A percentile compares a stretch with the other conserved stretches of the same genome.
These are phyloP conservation scores for Lactifluus pinguis DNA, from an alignment of 768 basidiomycete genomes.

Conservation along the genomic window DNA sequence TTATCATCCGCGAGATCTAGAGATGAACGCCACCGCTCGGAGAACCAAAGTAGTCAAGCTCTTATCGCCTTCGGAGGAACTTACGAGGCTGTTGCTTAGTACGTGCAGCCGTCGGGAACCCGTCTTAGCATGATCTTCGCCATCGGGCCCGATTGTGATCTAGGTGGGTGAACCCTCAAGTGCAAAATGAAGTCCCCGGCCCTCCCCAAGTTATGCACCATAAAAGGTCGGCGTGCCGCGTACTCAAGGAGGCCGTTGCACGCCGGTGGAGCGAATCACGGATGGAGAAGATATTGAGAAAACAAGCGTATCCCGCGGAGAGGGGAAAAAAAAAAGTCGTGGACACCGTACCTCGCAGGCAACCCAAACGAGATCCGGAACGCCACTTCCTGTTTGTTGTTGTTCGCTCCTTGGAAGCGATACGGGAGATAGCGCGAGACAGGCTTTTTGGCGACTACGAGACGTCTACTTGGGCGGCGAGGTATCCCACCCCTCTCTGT, in stretches of 20 bases:
- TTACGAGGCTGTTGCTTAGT: constrained; percentile 17
- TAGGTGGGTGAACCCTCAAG: background rate
- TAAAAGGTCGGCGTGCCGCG: background rate
- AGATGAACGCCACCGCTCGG: constrained; percentile 14
- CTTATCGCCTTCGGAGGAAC: constrained; percentile 16
- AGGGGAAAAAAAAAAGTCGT: background rate
- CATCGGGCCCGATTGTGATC: constrained; percentile 4
- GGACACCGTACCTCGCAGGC: background rate
- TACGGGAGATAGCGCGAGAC: background rate
- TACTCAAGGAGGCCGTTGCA: background rate
- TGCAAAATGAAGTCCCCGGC: background rate
- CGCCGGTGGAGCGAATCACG: constrained; percentile 1
- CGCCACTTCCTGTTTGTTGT: background rate
- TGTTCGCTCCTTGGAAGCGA: background rate
- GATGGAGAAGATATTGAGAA: constrained; percentile 5
- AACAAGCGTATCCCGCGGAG: constrained; percentile 10
- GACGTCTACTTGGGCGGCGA: background rate
- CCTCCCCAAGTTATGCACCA: background rate
- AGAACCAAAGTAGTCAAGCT: constrained; percentile 8
- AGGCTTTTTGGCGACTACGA: background rate
- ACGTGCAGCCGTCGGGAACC: constrained; percentile 9
- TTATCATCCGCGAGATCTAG: constrained; percentile 10
- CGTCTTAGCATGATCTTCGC: constrained; percentile 2
- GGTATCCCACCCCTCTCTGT: background rate
- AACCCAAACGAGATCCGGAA: background rate